Evolutionary conservation across 2,329 filamentous ascomycete species (phyloP).

Genomic region (Exophiala viscosa): DNA sequence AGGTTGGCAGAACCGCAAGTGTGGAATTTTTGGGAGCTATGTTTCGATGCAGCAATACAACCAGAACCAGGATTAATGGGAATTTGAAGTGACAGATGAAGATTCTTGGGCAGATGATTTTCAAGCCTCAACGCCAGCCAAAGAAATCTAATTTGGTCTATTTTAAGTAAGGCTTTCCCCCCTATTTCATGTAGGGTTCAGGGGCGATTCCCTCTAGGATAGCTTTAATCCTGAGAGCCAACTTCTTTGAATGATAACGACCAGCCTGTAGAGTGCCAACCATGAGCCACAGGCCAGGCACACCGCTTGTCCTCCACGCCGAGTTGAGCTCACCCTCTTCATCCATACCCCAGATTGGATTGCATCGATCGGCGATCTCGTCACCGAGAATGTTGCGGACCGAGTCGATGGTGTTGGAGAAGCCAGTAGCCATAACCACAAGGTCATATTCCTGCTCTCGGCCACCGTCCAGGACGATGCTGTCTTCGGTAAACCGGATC

Average conservation of each 20-base stretch:
- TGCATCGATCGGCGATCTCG: slow-evolving; percentile 26
- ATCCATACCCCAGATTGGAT: slow-evolving; percentile 31
- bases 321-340: slow-evolving; percentile 32
- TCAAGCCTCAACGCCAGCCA: too few species aligned
- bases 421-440: slow-evolving; percentile 32
- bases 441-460: slow-evolving; percentile 35
- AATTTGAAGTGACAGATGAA: too few species aligned
- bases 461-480: slow-evolving; percentile 33
- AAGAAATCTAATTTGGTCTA: too few species aligned
- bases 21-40: too few species aligned
- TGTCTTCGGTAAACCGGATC: slow-evolving; percentile 32
- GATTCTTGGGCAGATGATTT: too few species aligned
- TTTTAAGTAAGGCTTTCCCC: too few species aligned
- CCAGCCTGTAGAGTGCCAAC: neutral
- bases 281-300: slow-evolving; percentile 38
- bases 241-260: neutral
- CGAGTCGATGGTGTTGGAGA: slow-evolving; percentile 29
- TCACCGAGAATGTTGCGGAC: slow-evolving; percentile 29
- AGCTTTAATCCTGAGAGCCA: too few species aligned
- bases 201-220: too few species aligned
- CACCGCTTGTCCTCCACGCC: slow-evolving; percentile 34
- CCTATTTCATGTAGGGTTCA: too few species aligned
- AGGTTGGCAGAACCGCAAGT: too few species aligned
- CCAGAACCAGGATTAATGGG: too few species aligned
- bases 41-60: too few species aligned